phyloP scores from a whole-genome alignment of 1,284 basidiomycete species.

The Apiotrichum akiyoshidainum region DNA sequence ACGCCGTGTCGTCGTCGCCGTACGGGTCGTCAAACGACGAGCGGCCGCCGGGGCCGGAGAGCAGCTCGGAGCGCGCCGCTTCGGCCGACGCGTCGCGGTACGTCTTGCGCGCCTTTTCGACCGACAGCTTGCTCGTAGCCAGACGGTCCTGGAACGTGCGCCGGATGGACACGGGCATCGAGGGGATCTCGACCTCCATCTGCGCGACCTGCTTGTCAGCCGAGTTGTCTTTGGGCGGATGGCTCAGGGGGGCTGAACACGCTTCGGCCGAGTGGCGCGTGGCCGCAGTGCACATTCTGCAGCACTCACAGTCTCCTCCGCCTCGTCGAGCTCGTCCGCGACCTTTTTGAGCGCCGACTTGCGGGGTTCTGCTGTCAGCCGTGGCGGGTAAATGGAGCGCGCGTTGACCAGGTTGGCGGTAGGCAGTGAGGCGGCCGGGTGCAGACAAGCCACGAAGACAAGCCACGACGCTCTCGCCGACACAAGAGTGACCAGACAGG shows the following conservation, averaged over 20 bases:
- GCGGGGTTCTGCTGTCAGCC: slow-evolving; percentile 63
- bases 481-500: too few species aligned
- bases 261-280: too few species aligned
- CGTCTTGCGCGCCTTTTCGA: slow-evolving; percentile 75
- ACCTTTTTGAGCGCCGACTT: slow-evolving; percentile 78
- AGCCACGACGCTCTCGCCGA: too few species aligned
- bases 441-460: too few species aligned
- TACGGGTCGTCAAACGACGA: slow-evolving; percentile 68
- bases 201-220: slow-evolving; percentile 70
- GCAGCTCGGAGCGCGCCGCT: slow-evolving; percentile 52
- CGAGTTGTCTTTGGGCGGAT: too few species aligned
- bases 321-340: slow-evolving; percentile 95
- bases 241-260: too few species aligned
- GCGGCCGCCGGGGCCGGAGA: slow-evolving; percentile 57
- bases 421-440: too few species aligned
- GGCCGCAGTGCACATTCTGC: too few species aligned
- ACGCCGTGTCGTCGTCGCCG: slow-evolving; percentile 39
- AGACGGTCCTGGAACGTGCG: slow-evolving; percentile 71
- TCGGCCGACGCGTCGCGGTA: slow-evolving; percentile 52
- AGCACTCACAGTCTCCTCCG: slow-evolving; percentile 82
- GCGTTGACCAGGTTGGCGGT: too few species aligned
- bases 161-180: slow-evolving; percentile 81
- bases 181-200: slow-evolving; percentile 99
- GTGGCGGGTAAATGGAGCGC: neutral
- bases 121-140: slow-evolving; percentile 65